Evolutionary conservation across 1,139 yeast species (phyloP).

Genomic region (Suhomyces bribrorum): DNA sequence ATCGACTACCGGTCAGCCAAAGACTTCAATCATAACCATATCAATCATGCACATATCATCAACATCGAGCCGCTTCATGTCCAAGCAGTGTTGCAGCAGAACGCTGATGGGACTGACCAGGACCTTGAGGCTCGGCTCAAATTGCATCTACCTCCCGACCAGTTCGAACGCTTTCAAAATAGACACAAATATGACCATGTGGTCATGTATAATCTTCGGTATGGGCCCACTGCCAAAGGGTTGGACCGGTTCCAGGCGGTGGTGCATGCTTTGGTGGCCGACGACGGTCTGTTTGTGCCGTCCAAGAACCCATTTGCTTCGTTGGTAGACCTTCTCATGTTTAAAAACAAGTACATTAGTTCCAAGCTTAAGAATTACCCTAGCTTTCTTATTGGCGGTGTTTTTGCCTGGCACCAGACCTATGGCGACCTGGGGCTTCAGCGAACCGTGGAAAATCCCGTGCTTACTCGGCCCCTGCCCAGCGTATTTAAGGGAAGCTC

Average conservation of each 20-base stretch:
- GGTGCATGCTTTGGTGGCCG: conserved; percentile 21
- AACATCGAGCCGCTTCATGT: conserved; percentile 71
- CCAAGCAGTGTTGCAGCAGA: conserved; percentile 19
- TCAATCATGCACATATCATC: conserved; percentile 54
- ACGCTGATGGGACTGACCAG: conserved; percentile 48
- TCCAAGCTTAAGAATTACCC: conserved; percentile 38
- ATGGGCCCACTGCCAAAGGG: conserved; percentile 18
- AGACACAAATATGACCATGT: conserved; percentile 60
- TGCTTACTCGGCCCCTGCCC: conserved; percentile 27
- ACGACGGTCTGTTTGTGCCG: conserved; percentile 19
- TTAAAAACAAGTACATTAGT: conserved; percentile 38
- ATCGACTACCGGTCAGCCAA: conserved; percentile 67
- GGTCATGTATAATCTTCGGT: conserved; percentile 58
- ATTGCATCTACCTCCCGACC: conserved; percentile 53
- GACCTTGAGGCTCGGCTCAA: conserved; percentile 62
- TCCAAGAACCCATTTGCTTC: conserved; percentile 46
- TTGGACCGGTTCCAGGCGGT: conserved; percentile 32
- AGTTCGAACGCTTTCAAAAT: conserved; percentile 50
- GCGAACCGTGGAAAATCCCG: conserved; percentile 18
- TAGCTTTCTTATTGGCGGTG: conserved; percentile 43
- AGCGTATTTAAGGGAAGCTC: conserved; percentile 22
- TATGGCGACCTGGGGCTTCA: conserved; percentile 35
- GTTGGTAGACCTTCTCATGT: conserved; percentile 54
- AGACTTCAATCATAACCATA: conserved; percentile 61
- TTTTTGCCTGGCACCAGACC: conserved; percentile 37